Evolutionary conservation across 1,284 basidiomycete species (phyloP), one percentile per base, ranked within the genome.

Genomic region (Pholiota adiposa): DNA sequence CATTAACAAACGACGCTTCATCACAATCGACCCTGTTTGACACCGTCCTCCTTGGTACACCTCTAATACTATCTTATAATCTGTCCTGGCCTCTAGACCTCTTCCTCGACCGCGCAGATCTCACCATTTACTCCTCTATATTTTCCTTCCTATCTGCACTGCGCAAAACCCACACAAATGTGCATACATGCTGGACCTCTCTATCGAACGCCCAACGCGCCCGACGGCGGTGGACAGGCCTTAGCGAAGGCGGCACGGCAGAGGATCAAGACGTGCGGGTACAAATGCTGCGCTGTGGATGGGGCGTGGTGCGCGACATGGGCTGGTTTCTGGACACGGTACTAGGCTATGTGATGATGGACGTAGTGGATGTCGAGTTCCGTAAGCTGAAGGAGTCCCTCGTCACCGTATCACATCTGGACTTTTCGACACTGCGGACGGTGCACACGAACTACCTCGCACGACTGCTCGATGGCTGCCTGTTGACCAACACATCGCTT

Each of bases 1-100:
- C 86, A 14, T 78, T 92, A n/a, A 74, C 75, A 4, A 69, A 73
- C 46, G 73, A 75, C 67, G 73, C 51, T 61, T 70, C 73, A 59
- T 70, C 75, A 56, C 66, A 74, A 58, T 50, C 54, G 11, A 51
- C 50, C 12, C 29, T 82, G 9, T 95, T 96, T 70, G 85, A 88
- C 52, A 86, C 90, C 51, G 81, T 88, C 50, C 79, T 95, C 2
- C 83, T 95, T 29, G 93, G 93, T n/a, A 92, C 91, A 0, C 86
- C 89, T 0, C 76, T 94, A 21, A 74, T 79, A 2, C 79, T 95
- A 25, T 83, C 82, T 1, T 94, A 93, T 70, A 78, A 73, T 7
- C 85, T 94, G 23, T 77, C 86, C 0, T 97, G 93, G 90, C 94
- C 95, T 0, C 82, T 97, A 49, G 93, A 97, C 72, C 85, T 96